Percentiles rank a stretch among this genome's conserved stretches.
Conservation (phyloP, 306 rosid species). For the Cercis canadensis region DNA sequence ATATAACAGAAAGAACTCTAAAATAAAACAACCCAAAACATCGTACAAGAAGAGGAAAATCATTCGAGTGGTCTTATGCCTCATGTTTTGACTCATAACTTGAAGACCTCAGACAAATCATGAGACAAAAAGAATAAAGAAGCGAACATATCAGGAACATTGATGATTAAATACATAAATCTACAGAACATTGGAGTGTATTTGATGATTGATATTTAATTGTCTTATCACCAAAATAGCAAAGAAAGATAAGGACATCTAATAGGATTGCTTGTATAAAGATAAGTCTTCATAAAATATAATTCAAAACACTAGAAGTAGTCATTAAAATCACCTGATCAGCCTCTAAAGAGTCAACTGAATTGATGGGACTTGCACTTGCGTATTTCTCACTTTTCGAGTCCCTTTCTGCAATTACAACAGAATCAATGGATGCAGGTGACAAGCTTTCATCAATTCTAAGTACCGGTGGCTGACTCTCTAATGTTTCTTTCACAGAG, state of each 20-base stretch:
- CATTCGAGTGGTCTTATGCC: neutral
- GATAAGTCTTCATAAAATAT: constrained; percentile 4
- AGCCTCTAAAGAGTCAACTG: constrained; percentile 77
- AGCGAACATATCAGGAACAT: neutral
- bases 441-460: constrained; percentile 85
- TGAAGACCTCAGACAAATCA: neutral
- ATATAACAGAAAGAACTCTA: neutral
- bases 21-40: no score
- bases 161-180: neutral
- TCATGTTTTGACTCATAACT: neutral
- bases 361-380: constrained; percentile 60
- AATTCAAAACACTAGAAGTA: neutral
- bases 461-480: constrained; percentile 61
- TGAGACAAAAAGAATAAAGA: constrained; percentile 1
- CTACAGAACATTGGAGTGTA: constrained; percentile 1
- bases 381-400: constrained; percentile 69
- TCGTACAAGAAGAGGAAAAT: neutral
- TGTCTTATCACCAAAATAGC: constrained; percentile 22
- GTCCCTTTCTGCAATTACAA: constrained; percentile 82
- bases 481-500: constrained; percentile 64
- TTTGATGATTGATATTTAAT: constrained; percentile 16
- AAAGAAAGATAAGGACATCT: constrained; percentile 8
- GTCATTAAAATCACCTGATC: constrained; percentile 65
- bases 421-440: constrained; percentile 88
- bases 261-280: neutral